Evolutionary conservation across 495 filamentous ascomycete species (phyloP).

Genomic region (Lentithecium fluviatile): DNA sequence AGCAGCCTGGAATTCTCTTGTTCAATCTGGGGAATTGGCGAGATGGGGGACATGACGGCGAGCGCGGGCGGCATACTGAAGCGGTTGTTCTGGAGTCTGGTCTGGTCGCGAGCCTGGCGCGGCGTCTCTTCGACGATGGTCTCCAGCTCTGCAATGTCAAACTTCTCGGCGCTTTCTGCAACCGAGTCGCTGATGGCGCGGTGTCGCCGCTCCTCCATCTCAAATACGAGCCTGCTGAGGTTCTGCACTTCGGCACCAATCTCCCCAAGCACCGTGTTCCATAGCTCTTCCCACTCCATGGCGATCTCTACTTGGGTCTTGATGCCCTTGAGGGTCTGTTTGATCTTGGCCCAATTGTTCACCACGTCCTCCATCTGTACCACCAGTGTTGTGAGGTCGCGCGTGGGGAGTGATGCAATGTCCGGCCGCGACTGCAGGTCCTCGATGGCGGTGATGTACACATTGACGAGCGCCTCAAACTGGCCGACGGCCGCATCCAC

Average conservation of each 20-base stretch:
- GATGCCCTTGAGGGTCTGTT: conserved; percentile 67
- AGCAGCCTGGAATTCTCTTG: conserved; percentile 79
- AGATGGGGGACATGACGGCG: conserved; percentile 56
- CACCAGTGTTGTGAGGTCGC: conserved; percentile 69
- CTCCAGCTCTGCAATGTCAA: conserved; percentile 88
- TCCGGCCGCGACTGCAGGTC: conserved; percentile 79
- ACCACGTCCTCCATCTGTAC: conserved; percentile 83
- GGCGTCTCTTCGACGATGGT: conserved; percentile 81
- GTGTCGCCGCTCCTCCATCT: conserved; percentile 94
- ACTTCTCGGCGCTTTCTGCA: conserved; percentile 53
- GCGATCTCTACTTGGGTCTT: conserved; percentile 92
- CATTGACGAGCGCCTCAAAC: conserved; percentile 82
- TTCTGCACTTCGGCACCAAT: conserved; percentile 88
- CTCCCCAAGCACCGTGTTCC: conserved; percentile 89
- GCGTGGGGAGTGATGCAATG: conserved; percentile 63
- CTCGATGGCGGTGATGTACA: conserved; percentile 89
- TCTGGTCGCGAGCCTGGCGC: conserved; percentile 57
- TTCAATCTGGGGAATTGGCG: conserved; percentile 53
- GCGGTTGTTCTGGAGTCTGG: conserved; percentile 56
- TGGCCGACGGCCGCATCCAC: conserved; percentile 81
- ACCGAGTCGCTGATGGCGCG: conserved; percentile 54
- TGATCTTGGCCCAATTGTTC: conserved; percentile 79
- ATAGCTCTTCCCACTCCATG: conserved; percentile 98
- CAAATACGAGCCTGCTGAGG: conserved; percentile 78
- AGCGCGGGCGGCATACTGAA: conserved; percentile 64